Conservation (phyloP, 2,329 filamentous ascomycete genomes). For the Botrytis deweyae region DNA sequence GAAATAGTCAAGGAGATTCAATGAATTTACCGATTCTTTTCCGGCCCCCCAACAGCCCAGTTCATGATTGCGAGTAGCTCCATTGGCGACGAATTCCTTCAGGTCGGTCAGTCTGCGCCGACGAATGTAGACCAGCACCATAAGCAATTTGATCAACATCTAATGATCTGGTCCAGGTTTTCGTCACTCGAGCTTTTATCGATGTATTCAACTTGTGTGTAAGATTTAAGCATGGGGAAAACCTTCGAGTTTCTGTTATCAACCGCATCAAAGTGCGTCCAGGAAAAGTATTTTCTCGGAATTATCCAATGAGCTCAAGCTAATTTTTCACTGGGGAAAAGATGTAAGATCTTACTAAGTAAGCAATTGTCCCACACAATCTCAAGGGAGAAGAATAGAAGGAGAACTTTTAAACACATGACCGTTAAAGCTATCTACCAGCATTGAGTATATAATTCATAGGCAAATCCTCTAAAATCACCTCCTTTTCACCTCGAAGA, state of each 20-base stretch:
- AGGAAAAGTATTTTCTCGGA: no score
- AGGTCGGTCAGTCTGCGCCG: not conserved
- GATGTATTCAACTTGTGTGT: not conserved
- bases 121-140: no score
- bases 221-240: not conserved
- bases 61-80: not conserved
- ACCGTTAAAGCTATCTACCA: not conserved
- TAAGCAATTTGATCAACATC: not conserved
- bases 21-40: not conserved
- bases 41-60: not conserved
- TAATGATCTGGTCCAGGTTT: not conserved
- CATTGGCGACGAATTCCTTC: rapidly evolving
- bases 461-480: not conserved
- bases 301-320: no score
- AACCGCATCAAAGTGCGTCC: not conserved
- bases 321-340: no score
- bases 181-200: not conserved
- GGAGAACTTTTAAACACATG: not conserved
- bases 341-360: no score
- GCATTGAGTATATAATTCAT: not conserved
- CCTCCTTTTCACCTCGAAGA: not conserved
- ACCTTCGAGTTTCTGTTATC: not conserved
- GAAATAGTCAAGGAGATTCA: not conserved
- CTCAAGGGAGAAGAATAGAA: rapidly evolving
- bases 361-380: not conserved